Evolutionary conservation across 352 stramenopile genomes (phyloP), one percentile per base, ranked within the genome.

Genomic region (Phytophthora parvispora): DNA sequence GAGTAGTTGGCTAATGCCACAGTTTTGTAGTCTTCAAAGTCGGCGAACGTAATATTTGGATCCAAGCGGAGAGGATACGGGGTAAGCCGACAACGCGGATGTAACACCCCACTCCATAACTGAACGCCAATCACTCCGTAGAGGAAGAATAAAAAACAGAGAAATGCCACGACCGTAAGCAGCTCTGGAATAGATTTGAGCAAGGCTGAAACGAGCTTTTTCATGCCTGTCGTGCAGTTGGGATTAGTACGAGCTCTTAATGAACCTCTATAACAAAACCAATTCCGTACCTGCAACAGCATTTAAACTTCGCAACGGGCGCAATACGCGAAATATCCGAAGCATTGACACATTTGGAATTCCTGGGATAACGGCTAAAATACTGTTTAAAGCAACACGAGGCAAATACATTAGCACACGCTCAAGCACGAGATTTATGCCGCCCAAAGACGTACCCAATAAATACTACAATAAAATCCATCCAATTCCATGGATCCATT

Each of bases 381-480:
- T 85, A 45, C 80, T 92, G 50, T 45, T 56, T 22, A 10, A 24
- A 65, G 12, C 38, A 36, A 7, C 28, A 6, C 15, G 62, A 18
- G 16, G 29, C 29, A n/a, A 24, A 6, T 32, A 16, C n/a, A 10
- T 24, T 28, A 49, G 42, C 15, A 49, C 42, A 20, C 42, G 6
- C 20, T 27, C 10, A 28, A 15, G 2, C 42, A 27, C n/a, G 15
- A 15, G 4, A 16, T 18, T 20, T 28, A 31, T n/a, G n/a, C n/a
- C n/a, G n/a, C n/a, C n/a, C n/a, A n/a, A n/a, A 27, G 13, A 69
- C 69, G 15, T 78, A 97, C 84, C 87, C 90, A 56, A 90, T 82
- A 64, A 90, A 85, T 18, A 98, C 93, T 49, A 98, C 91, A 52
- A 95, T 66, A 66, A 98, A 97, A 61, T 98, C 93, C 62, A 98